These are phyloP conservation scores for Apiotrichum porosum DNA, from an alignment of 1,284 basidiomycete species.

Conservation along the genomic window DNA sequence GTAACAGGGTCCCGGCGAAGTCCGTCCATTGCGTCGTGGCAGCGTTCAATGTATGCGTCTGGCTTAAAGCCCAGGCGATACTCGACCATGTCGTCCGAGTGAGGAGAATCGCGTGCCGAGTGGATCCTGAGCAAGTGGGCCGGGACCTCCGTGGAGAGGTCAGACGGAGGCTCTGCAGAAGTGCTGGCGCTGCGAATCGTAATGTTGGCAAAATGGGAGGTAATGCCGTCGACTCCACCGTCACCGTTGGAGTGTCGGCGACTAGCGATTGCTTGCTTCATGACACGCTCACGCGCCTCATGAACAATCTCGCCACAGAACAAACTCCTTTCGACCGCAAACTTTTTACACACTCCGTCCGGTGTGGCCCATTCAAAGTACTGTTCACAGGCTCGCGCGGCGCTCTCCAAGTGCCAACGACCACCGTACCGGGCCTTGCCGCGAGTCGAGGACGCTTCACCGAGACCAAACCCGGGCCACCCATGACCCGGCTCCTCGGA, in stretches of 20 bases:
- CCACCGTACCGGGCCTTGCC: slow-evolving; percentile 35
- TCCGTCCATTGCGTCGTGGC: slow-evolving; percentile 38
- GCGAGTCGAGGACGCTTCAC: slow-evolving; percentile 10
- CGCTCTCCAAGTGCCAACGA: slow-evolving; percentile 56
- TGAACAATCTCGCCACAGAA: slow-evolving; percentile 34
- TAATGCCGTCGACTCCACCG: slow-evolving; percentile 8
- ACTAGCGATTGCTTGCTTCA: background rate
- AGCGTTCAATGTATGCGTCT: slow-evolving; percentile 21
- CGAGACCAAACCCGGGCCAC: slow-evolving; percentile 43
- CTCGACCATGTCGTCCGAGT: slow-evolving; percentile 28
- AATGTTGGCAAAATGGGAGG: slow-evolving; percentile 15
- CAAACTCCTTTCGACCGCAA: slow-evolving; percentile 32
- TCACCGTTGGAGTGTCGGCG: background rate
- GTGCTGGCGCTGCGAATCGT: background rate
- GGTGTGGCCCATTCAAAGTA: slow-evolving; percentile 86
- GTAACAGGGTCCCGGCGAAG: slow-evolving; percentile 26
- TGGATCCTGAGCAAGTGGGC: slow-evolving; percentile 33
- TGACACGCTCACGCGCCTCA: slow-evolving; percentile 15
- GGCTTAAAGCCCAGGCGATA: slow-evolving; percentile 36
- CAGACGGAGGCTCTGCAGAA: background rate
- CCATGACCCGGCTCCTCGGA: slow-evolving; percentile 20
- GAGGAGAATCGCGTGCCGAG: slow-evolving; percentile 28
- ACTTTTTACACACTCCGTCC: slow-evolving; percentile 51
- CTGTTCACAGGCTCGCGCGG: slow-evolving; percentile 71
- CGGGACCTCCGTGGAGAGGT: slow-evolving; percentile 6